Evolutionary conservation across 495 filamentous ascomycete species (phyloP), one percentile per base, ranked within the genome.

Genomic region (Elaphomyces granulatus): DNA sequence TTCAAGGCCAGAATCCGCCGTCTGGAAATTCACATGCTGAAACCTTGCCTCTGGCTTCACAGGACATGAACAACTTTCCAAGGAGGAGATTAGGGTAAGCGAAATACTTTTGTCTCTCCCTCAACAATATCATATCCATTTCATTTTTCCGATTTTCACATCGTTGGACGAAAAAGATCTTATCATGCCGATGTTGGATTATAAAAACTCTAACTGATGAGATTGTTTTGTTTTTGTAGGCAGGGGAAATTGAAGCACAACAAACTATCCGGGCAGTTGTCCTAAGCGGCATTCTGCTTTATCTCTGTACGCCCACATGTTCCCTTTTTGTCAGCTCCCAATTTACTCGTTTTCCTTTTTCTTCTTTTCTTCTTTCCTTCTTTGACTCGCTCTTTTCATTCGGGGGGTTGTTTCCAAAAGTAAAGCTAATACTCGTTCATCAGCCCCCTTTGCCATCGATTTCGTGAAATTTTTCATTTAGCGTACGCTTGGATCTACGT

Each of bases 381-480:
- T n/a, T n/a, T n/a, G n/a, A n/a, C n/a, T n/a, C n/a, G n/a, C n/a
- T n/a, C n/a, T n/a, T n/a, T n/a, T n/a, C n/a, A n/a, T n/a, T n/a
- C n/a, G n/a, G n/a, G n/a, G n/a, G n/a, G n/a, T n/a, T n/a, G n/a
- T n/a, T n/a, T n/a, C n/a, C n/a, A n/a, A n/a, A n/a, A n/a, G n/a
- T n/a, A n/a, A n/a, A n/a, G n/a, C n/a, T n/a, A n/a, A n/a, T n/a
- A n/a, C n/a, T n/a, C n/a, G n/a, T 17, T 7, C 20, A 12, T 31
- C 40, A 90, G 86, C 82, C 39, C 86, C 86, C 41, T 92, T 92
- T 63, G 72, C 77, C 44, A 63, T 92, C 58, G 82, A 90, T 47
- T 82, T 77, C 50, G 70, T 80, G 45, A 73, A 62, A 50, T 82
- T 80, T 57, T 64, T 90, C 46, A n/a, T n/a, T n/a, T n/a, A n/a